phyloP scores from a whole-genome alignment of 2,329 filamentous ascomycete genomes.

The Biscogniauxia sp. region DNA sequence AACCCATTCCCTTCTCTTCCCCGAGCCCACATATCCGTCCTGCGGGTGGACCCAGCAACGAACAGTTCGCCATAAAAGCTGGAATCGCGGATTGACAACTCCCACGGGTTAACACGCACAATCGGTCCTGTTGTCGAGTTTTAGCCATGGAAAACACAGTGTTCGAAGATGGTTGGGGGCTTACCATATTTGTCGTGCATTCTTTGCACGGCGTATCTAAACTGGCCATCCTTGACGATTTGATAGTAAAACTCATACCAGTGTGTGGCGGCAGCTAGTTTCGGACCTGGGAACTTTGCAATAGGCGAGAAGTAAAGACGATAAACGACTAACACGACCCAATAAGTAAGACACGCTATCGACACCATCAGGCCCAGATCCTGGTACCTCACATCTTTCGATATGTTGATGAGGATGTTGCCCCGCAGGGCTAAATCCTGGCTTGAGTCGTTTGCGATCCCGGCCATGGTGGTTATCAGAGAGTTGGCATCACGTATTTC shows the following conservation, averaged over 20 bases:
- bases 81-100: constrained; percentile 8
- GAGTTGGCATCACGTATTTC: too few relatives aligned
- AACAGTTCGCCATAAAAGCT: constrained; percentile 8
- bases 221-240: neutral
- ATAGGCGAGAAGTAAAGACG: neutral
- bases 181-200: neutral
- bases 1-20: constrained; percentile 1
- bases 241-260: neutral
- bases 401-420: too few relatives aligned
- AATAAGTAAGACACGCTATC: too few relatives aligned
- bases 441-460: too few relatives aligned
- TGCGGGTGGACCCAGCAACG: constrained; percentile 5
- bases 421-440: too few relatives aligned
- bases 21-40: constrained; percentile 4
- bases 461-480: too few relatives aligned
- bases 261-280: neutral
- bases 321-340: neutral
- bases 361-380: too few relatives aligned
- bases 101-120: constrained; percentile 11
- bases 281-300: neutral
- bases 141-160: neutral
- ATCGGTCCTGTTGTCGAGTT: constrained; percentile 5
- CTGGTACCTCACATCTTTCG: too few relatives aligned
- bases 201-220: neutral
- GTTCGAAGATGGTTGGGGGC: neutral